Evolutionary conservation across 352 stramenopile genomes (phyloP).

Genomic region (Phytophthora crassamura): DNA sequence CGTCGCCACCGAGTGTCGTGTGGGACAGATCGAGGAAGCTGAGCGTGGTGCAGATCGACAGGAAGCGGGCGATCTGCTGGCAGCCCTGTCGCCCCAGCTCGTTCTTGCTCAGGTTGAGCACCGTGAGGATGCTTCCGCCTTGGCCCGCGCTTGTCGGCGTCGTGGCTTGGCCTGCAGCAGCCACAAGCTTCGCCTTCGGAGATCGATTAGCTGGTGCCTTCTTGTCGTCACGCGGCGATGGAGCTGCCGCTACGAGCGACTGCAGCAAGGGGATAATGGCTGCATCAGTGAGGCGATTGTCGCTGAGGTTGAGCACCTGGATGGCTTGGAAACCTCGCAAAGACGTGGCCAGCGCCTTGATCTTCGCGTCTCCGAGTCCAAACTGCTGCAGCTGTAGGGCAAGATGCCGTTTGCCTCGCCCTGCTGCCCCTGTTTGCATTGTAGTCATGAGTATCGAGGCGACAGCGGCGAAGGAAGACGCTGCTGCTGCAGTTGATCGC

Average conservation of each 20-base stretch:
- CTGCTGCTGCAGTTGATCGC: not conserved
- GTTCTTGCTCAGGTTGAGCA: slow-evolving; percentile 81
- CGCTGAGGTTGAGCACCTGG: slow-evolving; percentile 68
- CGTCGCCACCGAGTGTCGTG: slow-evolving; percentile 48
- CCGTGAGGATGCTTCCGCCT: slow-evolving; percentile 48
- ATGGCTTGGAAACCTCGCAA: slow-evolving; percentile 66
- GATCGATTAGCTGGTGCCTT: not conserved
- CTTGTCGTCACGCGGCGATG: not conserved
- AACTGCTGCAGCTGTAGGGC: slow-evolving; percentile 75
- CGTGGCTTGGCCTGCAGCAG: slow-evolving; percentile 8
- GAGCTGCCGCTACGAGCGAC: slow-evolving; percentile 36
- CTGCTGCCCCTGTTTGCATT: slow-evolving; percentile 31
- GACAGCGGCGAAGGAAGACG: slow-evolving; percentile 45
- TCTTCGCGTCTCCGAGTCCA: slow-evolving; percentile 69
- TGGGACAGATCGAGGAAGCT: slow-evolving; percentile 69
- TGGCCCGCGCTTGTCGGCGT: not conserved
- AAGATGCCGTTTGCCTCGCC: slow-evolving; percentile 51
- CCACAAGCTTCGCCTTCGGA: slow-evolving; percentile 29
- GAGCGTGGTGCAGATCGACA: slow-evolving; percentile 51
- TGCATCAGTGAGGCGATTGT: slow-evolving; percentile 72
- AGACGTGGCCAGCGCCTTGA: slow-evolving; percentile 59
- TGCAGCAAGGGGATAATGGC: slow-evolving; percentile 71
- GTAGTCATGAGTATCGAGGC: slow-evolving; percentile 48
- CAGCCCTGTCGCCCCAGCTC: slow-evolving; percentile 59
- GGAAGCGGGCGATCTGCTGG: slow-evolving; percentile 61